A percentile compares a stretch with the other conserved stretches of the same genome.
Conservation (phyloP, 495 filamentous ascomycete species). For the Jackrogersella minutella region DNA sequence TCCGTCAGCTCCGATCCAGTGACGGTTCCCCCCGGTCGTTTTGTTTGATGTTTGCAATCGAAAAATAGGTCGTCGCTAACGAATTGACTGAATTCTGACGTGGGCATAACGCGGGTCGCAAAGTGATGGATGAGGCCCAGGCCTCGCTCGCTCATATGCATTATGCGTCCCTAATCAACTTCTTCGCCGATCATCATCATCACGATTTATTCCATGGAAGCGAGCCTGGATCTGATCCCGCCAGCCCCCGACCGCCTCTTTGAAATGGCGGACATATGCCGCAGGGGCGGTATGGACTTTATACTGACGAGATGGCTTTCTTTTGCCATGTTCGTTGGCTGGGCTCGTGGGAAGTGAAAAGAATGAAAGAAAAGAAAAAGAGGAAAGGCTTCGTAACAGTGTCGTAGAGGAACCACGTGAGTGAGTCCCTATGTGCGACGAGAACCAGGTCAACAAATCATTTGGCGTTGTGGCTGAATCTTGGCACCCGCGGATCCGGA, state of each 20-base stretch:
- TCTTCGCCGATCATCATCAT: slow-evolving; percentile 26
- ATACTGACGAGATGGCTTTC: slow-evolving; percentile 22
- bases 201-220: slow-evolving; percentile 4
- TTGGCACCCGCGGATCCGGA: slow-evolving; percentile 33
- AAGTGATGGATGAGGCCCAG: slow-evolving; percentile 28
- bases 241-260: slow-evolving; percentile 9
- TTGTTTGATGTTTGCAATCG: slow-evolving; percentile 5
- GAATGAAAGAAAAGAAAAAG: neutral
- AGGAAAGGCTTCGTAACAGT: neutral
- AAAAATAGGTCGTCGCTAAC: slow-evolving; percentile 3
- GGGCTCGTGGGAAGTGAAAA: neutral
- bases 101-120: slow-evolving; percentile 34
- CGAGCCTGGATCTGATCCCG: slow-evolving; percentile 6
- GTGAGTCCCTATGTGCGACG: slow-evolving; percentile 27
- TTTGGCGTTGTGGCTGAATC: slow-evolving; percentile 27
- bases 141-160: slow-evolving; percentile 19
- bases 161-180: neutral
- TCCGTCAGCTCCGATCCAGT: slow-evolving; percentile 33
- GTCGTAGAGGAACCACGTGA: slow-evolving; percentile 34
- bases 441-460: slow-evolving; percentile 19
- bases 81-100: slow-evolving; percentile 38
- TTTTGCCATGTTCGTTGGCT: slow-evolving; percentile 11
- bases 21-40: slow-evolving; percentile 14
- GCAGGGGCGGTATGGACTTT: slow-evolving; percentile 7
- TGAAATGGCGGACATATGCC: neutral